These are phyloP conservation scores for Sutorius australiensis DNA, from an alignment of 768 basidiomycete species.

Conservation along the genomic window DNA sequence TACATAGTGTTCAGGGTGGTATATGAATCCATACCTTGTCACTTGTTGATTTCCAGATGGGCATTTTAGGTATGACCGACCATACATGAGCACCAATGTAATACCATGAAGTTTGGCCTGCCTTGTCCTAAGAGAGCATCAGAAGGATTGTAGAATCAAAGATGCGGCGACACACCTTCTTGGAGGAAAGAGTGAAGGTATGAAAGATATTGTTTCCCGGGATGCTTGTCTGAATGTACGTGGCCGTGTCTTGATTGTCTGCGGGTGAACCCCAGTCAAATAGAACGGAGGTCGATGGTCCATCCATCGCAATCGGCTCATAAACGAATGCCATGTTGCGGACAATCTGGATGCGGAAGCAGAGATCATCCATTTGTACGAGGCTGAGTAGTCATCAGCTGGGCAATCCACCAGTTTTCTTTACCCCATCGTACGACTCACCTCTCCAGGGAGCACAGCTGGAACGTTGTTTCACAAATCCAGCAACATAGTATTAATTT, in stretches of 20 bases:
- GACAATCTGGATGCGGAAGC: slow-evolving; percentile 41
- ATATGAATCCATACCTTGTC: slow-evolving; percentile 29
- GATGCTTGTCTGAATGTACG: slow-evolving; percentile 32
- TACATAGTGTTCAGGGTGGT: not conserved
- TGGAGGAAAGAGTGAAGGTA: slow-evolving; percentile 47
- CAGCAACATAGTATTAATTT: not conserved
- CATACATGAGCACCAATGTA: slow-evolving; percentile 52
- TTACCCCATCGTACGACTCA: not conserved
- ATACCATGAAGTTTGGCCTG: slow-evolving; percentile 35
- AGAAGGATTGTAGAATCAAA: not conserved
- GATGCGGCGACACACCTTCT: slow-evolving; percentile 33
- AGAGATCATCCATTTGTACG: slow-evolving; percentile 35
- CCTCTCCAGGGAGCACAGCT: slow-evolving; percentile 32
- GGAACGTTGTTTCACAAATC: not conserved
- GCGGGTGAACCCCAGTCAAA: slow-evolving; percentile 49
- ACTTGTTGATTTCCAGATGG: slow-evolving; percentile 40
- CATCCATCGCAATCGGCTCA: slow-evolving; percentile 55
- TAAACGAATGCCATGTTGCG: slow-evolving; percentile 46
- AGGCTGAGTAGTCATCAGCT: slow-evolving; percentile 27
- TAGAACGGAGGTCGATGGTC: slow-evolving; percentile 38
- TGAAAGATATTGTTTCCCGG: slow-evolving; percentile 36
- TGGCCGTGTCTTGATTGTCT: slow-evolving; percentile 32
- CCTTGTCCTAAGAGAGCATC: slow-evolving; percentile 29
- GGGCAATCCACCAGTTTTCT: not conserved
- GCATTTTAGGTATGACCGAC: slow-evolving; percentile 28